phyloP scores from a whole-genome alignment of 2,329 filamentous ascomycete genomes.

The Alternaria viburni region DNA sequence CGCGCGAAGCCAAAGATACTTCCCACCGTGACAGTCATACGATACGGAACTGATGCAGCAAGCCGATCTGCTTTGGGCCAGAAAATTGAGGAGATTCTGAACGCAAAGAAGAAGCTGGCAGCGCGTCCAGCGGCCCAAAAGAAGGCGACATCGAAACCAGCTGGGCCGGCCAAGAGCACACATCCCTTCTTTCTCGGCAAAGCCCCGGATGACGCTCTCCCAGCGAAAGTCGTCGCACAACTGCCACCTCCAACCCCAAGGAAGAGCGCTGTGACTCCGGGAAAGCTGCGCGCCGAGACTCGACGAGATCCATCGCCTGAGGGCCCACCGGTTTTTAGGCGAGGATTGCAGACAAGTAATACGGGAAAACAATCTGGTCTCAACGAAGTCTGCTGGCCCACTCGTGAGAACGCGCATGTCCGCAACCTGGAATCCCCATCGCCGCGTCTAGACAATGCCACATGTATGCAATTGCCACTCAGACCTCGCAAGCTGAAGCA shows the following conservation, averaged over 20 bases:
- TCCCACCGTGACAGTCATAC: conserved; percentile 60
- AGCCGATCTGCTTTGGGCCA: conserved; percentile 60
- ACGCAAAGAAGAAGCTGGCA: conserved; percentile 35
- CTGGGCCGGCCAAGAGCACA: conserved; percentile 54
- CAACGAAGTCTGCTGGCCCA: conserved; percentile 74
- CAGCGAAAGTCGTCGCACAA: conserved; percentile 19
- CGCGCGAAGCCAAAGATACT: conserved; percentile 32
- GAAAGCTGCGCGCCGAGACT: conserved; percentile 51
- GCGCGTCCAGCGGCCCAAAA: conserved; percentile 24
- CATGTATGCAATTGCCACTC: conserved; percentile 1
- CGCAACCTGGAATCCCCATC: conserved; percentile 27
- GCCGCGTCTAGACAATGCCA: background rate
- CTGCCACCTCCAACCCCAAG: conserved; percentile 24
- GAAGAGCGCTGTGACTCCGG: conserved; percentile 54
- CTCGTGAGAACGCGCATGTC: conserved; percentile 61
- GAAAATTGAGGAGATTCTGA: conserved; percentile 69
- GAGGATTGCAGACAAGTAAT: conserved; percentile 25
- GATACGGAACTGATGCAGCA: conserved; percentile 62
- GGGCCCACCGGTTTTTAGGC: conserved; percentile 26
- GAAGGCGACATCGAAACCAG: conserved; percentile 35
- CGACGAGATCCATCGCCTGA: conserved; percentile 25
- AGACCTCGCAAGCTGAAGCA: conserved; percentile 50
- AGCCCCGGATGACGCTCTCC: conserved; percentile 32
- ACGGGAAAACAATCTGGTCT: conserved; percentile 69
- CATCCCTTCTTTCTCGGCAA: conserved; percentile 76